phyloP scores from a whole-genome alignment of 768 basidiomycete genomes.

The Mycena capillaripes region DNA sequence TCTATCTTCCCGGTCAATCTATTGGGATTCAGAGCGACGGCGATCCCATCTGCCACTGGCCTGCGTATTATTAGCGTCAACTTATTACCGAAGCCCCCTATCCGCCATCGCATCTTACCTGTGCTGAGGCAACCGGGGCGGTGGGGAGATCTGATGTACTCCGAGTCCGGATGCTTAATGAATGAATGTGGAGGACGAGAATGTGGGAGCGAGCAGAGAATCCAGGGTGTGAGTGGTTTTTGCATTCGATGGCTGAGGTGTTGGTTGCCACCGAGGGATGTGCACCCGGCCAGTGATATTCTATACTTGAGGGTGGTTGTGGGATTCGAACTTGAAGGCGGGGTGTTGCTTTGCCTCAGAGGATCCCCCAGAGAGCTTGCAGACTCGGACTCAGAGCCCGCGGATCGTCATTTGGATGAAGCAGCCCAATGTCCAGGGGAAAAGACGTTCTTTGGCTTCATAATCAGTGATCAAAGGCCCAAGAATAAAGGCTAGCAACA shows the following conservation, averaged over 20 bases:
- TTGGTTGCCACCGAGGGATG: not conserved
- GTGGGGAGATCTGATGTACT: no score
- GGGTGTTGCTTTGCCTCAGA: no score
- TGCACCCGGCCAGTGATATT: not conserved
- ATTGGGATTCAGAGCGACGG: not conserved
- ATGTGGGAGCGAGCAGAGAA: not conserved
- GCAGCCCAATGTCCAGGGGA: no score
- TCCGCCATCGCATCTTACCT: not conserved
- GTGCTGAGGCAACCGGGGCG: not conserved
- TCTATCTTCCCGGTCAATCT: conserved; percentile 6
- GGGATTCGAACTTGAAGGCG: no score
- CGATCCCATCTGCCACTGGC: not conserved
- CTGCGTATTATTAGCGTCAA: not conserved
- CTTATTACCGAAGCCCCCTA: no score
- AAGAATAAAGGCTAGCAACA: no score
- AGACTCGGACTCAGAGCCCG: no score
- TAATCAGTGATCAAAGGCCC: no score
- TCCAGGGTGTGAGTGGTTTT: not conserved
- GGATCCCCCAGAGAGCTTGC: no score
- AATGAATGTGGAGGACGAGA: not conserved
- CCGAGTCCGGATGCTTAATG: not conserved
- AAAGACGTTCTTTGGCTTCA: no score
- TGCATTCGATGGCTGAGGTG: not conserved
- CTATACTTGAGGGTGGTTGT: not conserved
- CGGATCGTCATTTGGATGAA: no score